These are phyloP conservation scores for Aspergillus puulaauensis DNA, from an alignment of 2,329 filamentous ascomycete species.

Conservation along the genomic window DNA sequence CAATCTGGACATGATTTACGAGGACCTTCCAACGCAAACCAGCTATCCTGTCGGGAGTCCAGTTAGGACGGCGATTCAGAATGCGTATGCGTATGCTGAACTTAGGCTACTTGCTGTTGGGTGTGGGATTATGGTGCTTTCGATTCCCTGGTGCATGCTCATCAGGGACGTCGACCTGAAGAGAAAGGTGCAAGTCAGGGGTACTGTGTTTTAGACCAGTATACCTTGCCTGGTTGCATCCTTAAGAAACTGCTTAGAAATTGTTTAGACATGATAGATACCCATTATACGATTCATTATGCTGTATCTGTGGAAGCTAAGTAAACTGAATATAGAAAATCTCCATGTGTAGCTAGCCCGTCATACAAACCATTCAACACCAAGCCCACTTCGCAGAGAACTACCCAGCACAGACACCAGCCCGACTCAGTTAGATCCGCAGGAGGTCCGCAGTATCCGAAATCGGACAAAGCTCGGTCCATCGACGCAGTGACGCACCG, in stretches of 20 bases:
- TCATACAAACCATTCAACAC: neutral
- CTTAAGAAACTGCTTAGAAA: too few relatives aligned
- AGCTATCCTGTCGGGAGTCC: constrained; percentile 42
- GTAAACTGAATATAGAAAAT: too few relatives aligned
- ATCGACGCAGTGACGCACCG: neutral
- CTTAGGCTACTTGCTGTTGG: constrained; percentile 54
- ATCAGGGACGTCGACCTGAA: constrained; percentile 53
- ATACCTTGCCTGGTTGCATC: too few relatives aligned
- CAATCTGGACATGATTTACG: constrained; percentile 12
- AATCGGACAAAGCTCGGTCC: neutral
- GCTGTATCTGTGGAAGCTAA: neutral
- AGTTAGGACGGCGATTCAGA: constrained; percentile 57
- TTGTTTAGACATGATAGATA: neutral
- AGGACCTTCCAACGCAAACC: constrained; percentile 11
- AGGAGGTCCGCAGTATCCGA: neutral
- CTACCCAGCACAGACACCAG: too few relatives aligned
- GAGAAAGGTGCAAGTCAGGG: constrained; percentile 52
- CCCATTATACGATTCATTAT: neutral
- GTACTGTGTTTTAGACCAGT: constrained; percentile 47
- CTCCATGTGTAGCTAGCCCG: neutral
- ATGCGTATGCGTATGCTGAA: constrained; percentile 59
- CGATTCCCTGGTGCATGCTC: constrained; percentile 46
- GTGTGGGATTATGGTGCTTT: constrained; percentile 44
- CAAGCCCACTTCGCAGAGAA: too few relatives aligned
- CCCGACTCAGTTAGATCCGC: too few relatives aligned